Conservation (phyloP, 192 early-diverging fungal species). For the Entomortierella parvispora region DNA sequence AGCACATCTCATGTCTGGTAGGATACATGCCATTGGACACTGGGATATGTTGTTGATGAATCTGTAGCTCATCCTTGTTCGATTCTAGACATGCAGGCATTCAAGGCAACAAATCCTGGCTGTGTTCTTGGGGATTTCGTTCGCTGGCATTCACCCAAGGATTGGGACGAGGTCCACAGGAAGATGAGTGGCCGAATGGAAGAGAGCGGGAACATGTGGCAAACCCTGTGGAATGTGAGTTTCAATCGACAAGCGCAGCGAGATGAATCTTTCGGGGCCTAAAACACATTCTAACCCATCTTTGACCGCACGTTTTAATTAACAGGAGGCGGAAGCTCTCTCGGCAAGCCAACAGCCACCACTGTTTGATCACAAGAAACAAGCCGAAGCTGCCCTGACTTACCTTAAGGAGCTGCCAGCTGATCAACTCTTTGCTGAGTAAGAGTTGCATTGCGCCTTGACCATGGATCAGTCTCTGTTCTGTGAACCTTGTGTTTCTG, state of each 20-base stretch:
- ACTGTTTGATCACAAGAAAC: constrained; percentile 78
- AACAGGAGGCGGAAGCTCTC: constrained; percentile 61
- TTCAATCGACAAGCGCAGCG: background rate
- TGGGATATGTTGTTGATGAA: background rate
- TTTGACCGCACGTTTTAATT: background rate
- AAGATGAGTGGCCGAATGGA: constrained; percentile 81
- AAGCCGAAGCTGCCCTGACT: constrained; percentile 75
- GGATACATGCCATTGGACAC: background rate
- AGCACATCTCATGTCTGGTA: constrained; percentile 74
- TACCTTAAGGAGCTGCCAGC: constrained; percentile 46
- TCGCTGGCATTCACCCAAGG: constrained; percentile 93
- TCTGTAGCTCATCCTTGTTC: background rate
- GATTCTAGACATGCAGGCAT: constrained; percentile 83
- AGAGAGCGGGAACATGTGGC: constrained; percentile 85
- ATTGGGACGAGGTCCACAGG: constrained; percentile 66
- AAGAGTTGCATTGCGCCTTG: constrained; percentile 21
- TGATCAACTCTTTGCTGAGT: constrained; percentile 25
- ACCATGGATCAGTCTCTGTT: background rate
- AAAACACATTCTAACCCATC: no score
- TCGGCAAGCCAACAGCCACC: constrained; percentile 78
- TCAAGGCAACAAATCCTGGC: constrained; percentile 92
- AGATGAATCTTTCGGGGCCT: no score
- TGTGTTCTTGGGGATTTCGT: constrained; percentile 87
- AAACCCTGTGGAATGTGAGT: constrained; percentile 81
- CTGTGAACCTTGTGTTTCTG: constrained; percentile 11